Evolutionary conservation across 768 basidiomycete species (phyloP).

Genomic region (Sporobolomyces phaffii): DNA sequence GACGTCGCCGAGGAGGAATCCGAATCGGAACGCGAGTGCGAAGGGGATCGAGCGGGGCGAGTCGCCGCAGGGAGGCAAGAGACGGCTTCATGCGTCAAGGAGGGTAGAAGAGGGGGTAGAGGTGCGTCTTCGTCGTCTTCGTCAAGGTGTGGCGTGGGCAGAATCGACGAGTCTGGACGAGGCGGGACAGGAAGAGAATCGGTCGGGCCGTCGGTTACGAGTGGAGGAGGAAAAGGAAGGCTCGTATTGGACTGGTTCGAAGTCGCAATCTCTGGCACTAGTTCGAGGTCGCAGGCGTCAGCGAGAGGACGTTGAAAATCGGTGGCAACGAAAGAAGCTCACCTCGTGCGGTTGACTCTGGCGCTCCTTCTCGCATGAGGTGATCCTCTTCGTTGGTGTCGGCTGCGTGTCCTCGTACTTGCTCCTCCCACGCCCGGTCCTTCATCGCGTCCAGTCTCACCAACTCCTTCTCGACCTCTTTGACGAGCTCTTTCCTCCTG

Average conservation of each 20-base stretch:
- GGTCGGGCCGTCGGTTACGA: too few relatives aligned
- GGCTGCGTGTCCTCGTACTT: background rate
- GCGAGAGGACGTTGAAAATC: too few relatives aligned
- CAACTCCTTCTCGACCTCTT: slow-evolving; percentile 22
- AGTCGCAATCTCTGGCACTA: too few relatives aligned
- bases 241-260: too few relatives aligned
- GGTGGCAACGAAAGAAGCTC: background rate
- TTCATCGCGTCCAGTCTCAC: slow-evolving; percentile 17
- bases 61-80: background rate
- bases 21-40: background rate
- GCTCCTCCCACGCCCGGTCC: slow-evolving; percentile 28
- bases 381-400: too few relatives aligned
- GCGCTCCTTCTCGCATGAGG: too few relatives aligned
- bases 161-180: background rate
- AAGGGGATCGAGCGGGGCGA: background rate
- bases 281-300: too few relatives aligned
- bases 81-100: background rate
- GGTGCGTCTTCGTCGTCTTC: background rate
- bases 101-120: background rate
- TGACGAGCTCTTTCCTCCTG: slow-evolving; percentile 34
- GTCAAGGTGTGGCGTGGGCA: background rate
- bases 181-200: background rate
- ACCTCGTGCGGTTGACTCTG: too few relatives aligned
- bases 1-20: slow-evolving; percentile 5
- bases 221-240: too few relatives aligned